A percentile compares a stretch with the other conserved stretches of the same genome.
Evolutionary conservation across 2,329 filamentous ascomycete genomes (phyloP).

Genomic region (Rhinocladiella similis): DNA sequence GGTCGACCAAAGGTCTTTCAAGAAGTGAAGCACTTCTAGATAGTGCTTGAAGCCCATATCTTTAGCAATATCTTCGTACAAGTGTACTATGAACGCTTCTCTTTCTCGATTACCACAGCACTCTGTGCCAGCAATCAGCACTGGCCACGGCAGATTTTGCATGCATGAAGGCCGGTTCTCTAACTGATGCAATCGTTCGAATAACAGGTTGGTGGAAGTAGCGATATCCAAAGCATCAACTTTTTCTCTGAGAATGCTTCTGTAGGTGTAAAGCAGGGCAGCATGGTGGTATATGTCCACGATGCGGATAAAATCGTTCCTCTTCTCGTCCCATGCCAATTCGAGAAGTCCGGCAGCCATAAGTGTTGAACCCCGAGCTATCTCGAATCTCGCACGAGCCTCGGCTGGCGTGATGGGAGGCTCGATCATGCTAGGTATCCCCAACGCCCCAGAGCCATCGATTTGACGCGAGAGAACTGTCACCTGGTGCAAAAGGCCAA

Average conservation of each 20-base stretch:
- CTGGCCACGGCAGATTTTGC: conserved; percentile 33
- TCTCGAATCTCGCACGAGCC: conserved; percentile 15
- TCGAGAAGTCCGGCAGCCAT: conserved; percentile 21
- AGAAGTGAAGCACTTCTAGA: conserved; percentile 19
- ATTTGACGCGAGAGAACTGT: conserved; percentile 13
- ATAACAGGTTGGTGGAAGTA: conserved; percentile 15
- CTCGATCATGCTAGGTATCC: not conserved
- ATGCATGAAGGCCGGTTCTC: conserved; percentile 25
- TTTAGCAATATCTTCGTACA: conserved; percentile 18
- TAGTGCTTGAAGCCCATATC: conserved; percentile 26
- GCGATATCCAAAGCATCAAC: conserved; percentile 10
- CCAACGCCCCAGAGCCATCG: not conserved
- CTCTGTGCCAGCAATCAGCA: conserved; percentile 32
- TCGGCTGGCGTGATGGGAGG: conserved; percentile 12
- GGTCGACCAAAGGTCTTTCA: conserved; percentile 21
- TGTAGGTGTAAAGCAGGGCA: conserved; percentile 31
- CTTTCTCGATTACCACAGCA: conserved; percentile 17
- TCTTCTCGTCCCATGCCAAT: conserved; percentile 15
- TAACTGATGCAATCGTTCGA: conserved; percentile 22
- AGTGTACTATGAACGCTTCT: conserved; percentile 14
- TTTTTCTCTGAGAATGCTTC: conserved; percentile 20
- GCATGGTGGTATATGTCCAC: conserved; percentile 33
- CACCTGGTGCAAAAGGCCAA: conserved; percentile 18
- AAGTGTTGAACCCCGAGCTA: conserved; percentile 24
- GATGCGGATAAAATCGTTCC: conserved; percentile 30